Conservation (phyloP, 495 filamentous ascomycete species). For the Neurospora tetraspora region DNA sequence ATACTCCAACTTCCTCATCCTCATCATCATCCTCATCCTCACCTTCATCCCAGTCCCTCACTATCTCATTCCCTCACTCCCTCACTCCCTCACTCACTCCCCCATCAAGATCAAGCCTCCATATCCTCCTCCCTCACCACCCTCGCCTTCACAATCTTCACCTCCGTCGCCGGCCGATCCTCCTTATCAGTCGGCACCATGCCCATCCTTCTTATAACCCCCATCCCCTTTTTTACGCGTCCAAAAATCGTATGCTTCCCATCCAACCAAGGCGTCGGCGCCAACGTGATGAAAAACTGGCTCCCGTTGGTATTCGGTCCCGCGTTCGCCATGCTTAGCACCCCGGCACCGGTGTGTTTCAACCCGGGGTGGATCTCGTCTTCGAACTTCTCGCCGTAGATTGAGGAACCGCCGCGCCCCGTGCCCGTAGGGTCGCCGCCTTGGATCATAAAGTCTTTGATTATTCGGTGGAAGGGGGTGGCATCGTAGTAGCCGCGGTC, state of each 20-base stretch:
- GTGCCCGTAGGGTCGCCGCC: slow-evolving; percentile 94
- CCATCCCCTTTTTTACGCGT: slow-evolving; percentile 75
- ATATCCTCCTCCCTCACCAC: slow-evolving; percentile 49
- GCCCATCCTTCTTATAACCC: slow-evolving; percentile 80
- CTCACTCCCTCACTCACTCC: neutral
- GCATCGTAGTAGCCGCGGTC: slow-evolving; percentile 76
- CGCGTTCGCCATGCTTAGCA: slow-evolving; percentile 92
- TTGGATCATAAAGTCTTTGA: slow-evolving; percentile 95
- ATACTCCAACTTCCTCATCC: neutral
- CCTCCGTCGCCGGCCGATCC: slow-evolving; percentile 72
- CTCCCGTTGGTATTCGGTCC: slow-evolving; percentile 91
- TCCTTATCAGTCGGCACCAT: slow-evolving; percentile 74
- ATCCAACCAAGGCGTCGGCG: slow-evolving; percentile 94
- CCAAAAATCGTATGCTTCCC: slow-evolving; percentile 98
- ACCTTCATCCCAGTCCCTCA: neutral
- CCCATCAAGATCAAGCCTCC: neutral
- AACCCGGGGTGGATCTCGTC: slow-evolving; percentile 72
- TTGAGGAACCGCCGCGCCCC: slow-evolving; percentile 77
- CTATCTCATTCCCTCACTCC: neutral
- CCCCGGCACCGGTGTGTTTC: slow-evolving; percentile 89
- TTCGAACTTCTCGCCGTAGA: slow-evolving; percentile 92
- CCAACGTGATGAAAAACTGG: slow-evolving; percentile 83
- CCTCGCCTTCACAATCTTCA: slow-evolving; percentile 67
- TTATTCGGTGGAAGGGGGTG: slow-evolving; percentile 86
- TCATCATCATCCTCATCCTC: neutral